Base-by-base conservation (phyloP, 768 basidiomycete genomes). In the Lenzites betulinus region DNA sequence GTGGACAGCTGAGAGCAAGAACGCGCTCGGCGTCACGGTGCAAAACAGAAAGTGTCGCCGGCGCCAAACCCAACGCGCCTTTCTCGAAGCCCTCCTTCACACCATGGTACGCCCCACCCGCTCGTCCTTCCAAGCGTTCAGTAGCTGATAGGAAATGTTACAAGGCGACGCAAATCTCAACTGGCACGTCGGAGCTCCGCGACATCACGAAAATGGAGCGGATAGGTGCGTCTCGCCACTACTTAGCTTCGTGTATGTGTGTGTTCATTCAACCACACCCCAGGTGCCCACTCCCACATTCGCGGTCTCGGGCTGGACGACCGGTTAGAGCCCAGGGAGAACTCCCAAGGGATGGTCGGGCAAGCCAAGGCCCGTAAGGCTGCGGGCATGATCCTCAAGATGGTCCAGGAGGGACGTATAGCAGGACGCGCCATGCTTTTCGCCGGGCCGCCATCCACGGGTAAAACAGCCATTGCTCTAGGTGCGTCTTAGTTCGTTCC, bases 401-500 rank as follows among this genome's bases (percentile, higher is more conserved):
- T 99, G 95, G 95, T 98, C 7, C 92, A 97, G 73, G 93, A 97
- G 69, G 94, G 94, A 18, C 82, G 89, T 59, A 98, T 98, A 68
- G 95, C 97, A 0, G 97, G 97, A 26, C 84, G 96, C 44, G 93
- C 95, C 7, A 95, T 99, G 76, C 79, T 99, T 55, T 97, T 99
- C 75, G 97, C 97, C 18, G 97, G 97, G 0, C 97, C 97, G 7
- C 95, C 97, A 7, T 93, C 93, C 33, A 94, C 95, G 0, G 97
- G 97, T 25, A 99, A 99, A 77, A 98, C 97, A 0, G 97, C 97
- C 33, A 97, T 99, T 69, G 97, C 96, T 6, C 83, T 98, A 75
- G 96, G 95, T 92, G 66, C 53, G 46, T 22, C 15, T 25, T 16
- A 4, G n/a, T 25, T 7, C 25, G 5, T 22, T 18, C 8, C 51